Percentiles rank a stretch among this genome's conserved stretches.
These are phyloP conservation scores for Dothiorella sarmentorum DNA, from an alignment of 2,329 filamentous ascomycete species.

Conservation along the genomic window DNA sequence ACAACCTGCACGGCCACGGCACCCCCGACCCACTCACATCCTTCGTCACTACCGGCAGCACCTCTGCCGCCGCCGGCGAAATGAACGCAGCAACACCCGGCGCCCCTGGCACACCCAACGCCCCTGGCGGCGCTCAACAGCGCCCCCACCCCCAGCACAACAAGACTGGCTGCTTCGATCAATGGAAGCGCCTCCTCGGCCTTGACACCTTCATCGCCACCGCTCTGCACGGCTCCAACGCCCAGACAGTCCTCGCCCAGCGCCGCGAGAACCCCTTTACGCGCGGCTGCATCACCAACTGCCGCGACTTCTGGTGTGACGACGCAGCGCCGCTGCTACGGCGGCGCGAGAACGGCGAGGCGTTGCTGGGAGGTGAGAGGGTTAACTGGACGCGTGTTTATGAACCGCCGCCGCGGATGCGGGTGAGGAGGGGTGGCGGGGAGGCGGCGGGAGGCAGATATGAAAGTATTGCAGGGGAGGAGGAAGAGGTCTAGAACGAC, in stretches of 20 bases:
- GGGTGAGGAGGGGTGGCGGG: constrained; percentile 41
- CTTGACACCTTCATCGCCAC: constrained; percentile 93
- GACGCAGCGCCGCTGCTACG: constrained; percentile 81
- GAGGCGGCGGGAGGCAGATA: neutral
- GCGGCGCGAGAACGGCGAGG: constrained; percentile 67
- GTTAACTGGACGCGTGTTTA: constrained; percentile 91
- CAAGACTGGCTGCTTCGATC: constrained; percentile 65
- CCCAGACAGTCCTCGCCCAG: constrained; percentile 47
- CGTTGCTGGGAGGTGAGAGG: constrained; percentile 70
- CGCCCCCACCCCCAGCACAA: no score
- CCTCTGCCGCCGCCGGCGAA: constrained; percentile 64
- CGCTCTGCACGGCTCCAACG: constrained; percentile 69
- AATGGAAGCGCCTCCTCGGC: constrained; percentile 81
- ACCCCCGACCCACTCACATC: constrained; percentile 61
- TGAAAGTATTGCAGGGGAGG: constrained; percentile 18
- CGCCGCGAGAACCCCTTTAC: constrained; percentile 76
- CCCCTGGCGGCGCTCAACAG: no score
- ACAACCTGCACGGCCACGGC: constrained; percentile 60
- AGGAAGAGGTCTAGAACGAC: neutral
- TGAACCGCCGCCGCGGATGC: constrained; percentile 72
- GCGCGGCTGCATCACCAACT: constrained; percentile 79
- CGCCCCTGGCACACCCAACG: constrained; percentile 56
- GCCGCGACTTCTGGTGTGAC: constrained; percentile 95
- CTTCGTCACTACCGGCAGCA: constrained; percentile 69
- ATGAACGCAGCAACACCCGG: constrained; percentile 47